phyloP scores from a whole-genome alignment of 2,329 filamentous ascomycete species.

The Diaporthe sp. region DNA sequence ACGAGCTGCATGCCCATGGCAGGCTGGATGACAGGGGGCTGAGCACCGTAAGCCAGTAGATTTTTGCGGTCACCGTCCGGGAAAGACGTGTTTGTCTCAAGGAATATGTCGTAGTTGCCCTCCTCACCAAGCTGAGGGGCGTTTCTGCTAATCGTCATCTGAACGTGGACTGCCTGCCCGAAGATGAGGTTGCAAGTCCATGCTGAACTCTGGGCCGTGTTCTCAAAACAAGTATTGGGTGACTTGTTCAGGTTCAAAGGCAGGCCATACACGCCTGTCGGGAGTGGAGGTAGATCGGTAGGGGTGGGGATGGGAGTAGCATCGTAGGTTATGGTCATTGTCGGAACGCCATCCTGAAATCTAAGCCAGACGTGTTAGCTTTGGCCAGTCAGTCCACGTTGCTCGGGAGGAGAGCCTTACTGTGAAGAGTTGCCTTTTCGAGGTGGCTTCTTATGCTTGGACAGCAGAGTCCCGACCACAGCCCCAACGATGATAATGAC shows the following conservation, averaged over 20 bases:
- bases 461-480: slow-evolving; percentile 64
- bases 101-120: slow-evolving; percentile 56
- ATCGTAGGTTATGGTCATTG: slow-evolving; percentile 59
- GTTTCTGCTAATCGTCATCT: slow-evolving; percentile 55
- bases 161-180: slow-evolving; percentile 54
- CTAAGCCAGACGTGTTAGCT: slow-evolving; percentile 39
- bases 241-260: slow-evolving; percentile 64
- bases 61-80: slow-evolving; percentile 47
- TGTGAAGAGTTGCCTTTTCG: slow-evolving; percentile 43
- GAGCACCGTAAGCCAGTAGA: slow-evolving; percentile 65
- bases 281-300: slow-evolving; percentile 63
- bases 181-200: slow-evolving; percentile 74
- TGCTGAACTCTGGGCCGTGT: slow-evolving; percentile 66
- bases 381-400: background rate
- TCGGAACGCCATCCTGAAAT: slow-evolving; percentile 43
- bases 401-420: slow-evolving; percentile 40
- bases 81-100: slow-evolving; percentile 55
- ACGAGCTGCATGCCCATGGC: slow-evolving; percentile 61
- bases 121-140: slow-evolving; percentile 44
- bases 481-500: slow-evolving; percentile 70
- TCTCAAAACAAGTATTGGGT: slow-evolving; percentile 69
- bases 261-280: slow-evolving; percentile 69
- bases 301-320: slow-evolving; percentile 66
- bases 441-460: slow-evolving; percentile 49
- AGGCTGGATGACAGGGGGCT: slow-evolving; percentile 60